phyloP scores from a whole-genome alignment of 1,284 basidiomycete genomes.

The Golubevia sp. region DNA sequence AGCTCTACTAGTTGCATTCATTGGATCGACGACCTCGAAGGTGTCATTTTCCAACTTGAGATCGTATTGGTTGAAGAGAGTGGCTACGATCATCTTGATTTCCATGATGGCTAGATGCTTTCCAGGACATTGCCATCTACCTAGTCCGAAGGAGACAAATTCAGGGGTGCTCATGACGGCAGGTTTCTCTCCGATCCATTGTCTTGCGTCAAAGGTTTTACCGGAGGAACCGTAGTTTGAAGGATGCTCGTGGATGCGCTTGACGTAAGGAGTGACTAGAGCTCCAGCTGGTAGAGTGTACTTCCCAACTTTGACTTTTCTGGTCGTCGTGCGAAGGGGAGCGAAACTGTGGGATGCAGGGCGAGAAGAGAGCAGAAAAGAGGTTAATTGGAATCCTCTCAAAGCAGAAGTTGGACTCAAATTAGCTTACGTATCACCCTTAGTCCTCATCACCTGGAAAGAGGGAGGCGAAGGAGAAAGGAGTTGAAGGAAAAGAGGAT shows the following conservation, averaged over 20 bases:
- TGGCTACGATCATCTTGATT: conserved; percentile 10
- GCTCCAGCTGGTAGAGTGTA: conserved; percentile 10
- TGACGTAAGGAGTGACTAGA: conserved; percentile 13
- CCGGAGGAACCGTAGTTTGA: conserved; percentile 5
- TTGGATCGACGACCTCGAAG: conserved; percentile 7
- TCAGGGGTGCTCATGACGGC: conserved; percentile 7
- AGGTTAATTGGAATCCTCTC: too few relatives aligned
- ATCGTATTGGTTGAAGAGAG: conserved; percentile 9
- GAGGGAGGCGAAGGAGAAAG: too few relatives aligned
- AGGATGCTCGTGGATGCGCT: conserved; percentile 12
- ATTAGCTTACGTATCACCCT: conserved; percentile 4
- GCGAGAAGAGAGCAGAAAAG: too few relatives aligned
- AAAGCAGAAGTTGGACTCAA: too few relatives aligned
- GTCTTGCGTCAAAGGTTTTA: conserved; percentile 7
- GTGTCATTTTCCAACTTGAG: conserved; percentile 1
- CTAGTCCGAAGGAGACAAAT: conserved; percentile 14
- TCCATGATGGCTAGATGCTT: conserved; percentile 13
- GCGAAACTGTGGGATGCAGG: conserved; percentile 5
- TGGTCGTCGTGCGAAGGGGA: conserved; percentile 8
- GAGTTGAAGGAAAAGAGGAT: too few relatives aligned
- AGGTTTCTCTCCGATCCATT: conserved; percentile 10
- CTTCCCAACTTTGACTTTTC: conserved; percentile 8
- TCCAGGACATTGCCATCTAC: conserved; percentile 16
- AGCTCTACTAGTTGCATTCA: conserved; percentile 12
- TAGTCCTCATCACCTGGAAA: conserved; percentile 12